These are phyloP conservation scores for Solanum pimpinellifolium DNA, from an alignment of 257 asterid species.

Conservation along the genomic window DNA sequence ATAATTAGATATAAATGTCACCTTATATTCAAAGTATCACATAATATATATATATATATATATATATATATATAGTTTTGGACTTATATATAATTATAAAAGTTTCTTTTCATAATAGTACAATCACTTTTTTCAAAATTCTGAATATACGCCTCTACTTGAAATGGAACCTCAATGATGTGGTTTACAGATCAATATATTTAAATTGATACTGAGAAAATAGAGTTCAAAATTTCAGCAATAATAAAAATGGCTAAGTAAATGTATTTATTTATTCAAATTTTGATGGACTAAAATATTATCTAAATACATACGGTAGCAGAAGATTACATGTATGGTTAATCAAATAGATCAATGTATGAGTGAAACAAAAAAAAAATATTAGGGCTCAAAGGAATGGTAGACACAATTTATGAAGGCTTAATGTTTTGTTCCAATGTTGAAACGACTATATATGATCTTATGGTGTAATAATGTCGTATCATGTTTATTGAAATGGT, in stretches of 20 bases:
- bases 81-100: too few species aligned
- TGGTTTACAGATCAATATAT: neutral
- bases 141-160: neutral
- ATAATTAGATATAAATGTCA: too few species aligned
- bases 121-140: too few species aligned
- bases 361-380: neutral
- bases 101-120: too few species aligned
- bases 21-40: too few species aligned
- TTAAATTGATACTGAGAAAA: neutral
- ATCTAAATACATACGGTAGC: neutral
- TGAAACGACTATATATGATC: neutral
- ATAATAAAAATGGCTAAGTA: neutral
- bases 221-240: too few species aligned
- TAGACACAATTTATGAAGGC: neutral
- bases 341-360: neutral
- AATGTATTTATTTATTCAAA: neutral
- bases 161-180: neutral
- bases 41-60: too few species aligned
- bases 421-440: neutral
- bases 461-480: neutral
- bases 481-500: slow-evolving; percentile 3
- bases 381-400: neutral
- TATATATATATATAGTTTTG: too few species aligned
- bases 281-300: neutral
- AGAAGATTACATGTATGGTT: neutral